Percentiles rank a stretch among this genome's conserved stretches.
Evolutionary conservation across 345 rosid species (phyloP).

Genomic region (Lepidium didymum): DNA sequence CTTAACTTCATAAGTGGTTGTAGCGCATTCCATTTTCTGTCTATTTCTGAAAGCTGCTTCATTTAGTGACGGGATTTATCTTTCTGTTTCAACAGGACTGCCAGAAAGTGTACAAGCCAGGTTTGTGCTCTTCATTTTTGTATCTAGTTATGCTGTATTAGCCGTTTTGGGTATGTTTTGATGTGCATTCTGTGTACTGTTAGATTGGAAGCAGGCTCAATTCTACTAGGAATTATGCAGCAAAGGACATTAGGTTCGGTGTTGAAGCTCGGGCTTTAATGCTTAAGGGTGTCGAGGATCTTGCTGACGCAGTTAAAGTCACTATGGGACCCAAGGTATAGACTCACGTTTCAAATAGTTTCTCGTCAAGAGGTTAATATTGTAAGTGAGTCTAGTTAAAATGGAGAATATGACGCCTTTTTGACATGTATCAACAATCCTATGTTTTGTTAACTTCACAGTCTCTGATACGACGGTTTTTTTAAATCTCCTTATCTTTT

Average conservation of each 20-base stretch:
- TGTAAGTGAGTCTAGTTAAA: background rate
- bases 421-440: background rate
- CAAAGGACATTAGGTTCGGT: constrained; percentile 80
- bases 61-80: background rate
- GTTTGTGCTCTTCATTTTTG: constrained; percentile 26
- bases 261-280: constrained; percentile 86
- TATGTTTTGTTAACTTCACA: background rate
- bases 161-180: background rate
- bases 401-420: background rate
- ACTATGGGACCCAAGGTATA: constrained; percentile 98
- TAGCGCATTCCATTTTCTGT: background rate
- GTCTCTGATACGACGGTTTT: background rate
- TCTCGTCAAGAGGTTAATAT: background rate
- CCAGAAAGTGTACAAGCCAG: constrained; percentile 49
- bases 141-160: background rate
- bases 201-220: constrained; percentile 69
- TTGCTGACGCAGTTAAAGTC: constrained; percentile 87
- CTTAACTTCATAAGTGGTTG: background rate
- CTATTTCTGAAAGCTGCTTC: background rate
- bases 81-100: constrained; percentile 36
- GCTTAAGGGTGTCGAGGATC: constrained; percentile 96
- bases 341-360: background rate
- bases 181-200: background rate
- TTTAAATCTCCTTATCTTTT: background rate
- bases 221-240: constrained; percentile 82